Evolutionary conservation across 1,284 basidiomycete genomes (phyloP).

Genomic region (Somion occarium): DNA sequence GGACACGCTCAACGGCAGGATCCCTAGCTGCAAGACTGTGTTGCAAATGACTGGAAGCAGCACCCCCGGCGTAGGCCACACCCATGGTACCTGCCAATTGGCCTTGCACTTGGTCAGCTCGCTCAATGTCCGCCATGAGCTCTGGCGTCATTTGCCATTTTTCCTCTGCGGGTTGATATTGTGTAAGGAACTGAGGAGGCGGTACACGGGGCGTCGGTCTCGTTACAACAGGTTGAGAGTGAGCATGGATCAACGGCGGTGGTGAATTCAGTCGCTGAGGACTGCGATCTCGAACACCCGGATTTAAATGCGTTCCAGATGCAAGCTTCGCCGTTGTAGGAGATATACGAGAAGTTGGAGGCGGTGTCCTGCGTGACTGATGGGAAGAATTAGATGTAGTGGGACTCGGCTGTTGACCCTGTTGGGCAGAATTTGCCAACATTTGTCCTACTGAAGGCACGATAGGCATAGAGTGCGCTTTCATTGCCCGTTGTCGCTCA

Average conservation of each 20-base stretch:
- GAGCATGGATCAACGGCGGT: slow-evolving; percentile 26
- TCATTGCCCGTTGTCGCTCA: slow-evolving; percentile 52
- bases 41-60: slow-evolving; percentile 24
- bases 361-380: slow-evolving; percentile 37
- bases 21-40: slow-evolving; percentile 37
- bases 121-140: slow-evolving; percentile 64
- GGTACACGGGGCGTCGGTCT: slow-evolving; percentile 52
- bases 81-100: slow-evolving; percentile 38
- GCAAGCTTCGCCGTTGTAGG: slow-evolving; percentile 35
- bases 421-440: slow-evolving; percentile 28
- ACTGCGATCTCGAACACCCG: slow-evolving; percentile 22
- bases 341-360: slow-evolving; percentile 33
- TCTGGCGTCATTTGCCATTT: slow-evolving; percentile 65
- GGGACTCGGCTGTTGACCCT: slow-evolving; percentile 46
- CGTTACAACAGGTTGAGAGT: slow-evolving; percentile 31
- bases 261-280: slow-evolving; percentile 30
- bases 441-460: slow-evolving; percentile 51
- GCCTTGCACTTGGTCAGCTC: slow-evolving; percentile 41
- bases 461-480: slow-evolving; percentile 57
- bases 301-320: slow-evolving; percentile 34
- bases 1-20: slow-evolving; percentile 49
- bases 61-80: slow-evolving; percentile 49
- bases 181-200: slow-evolving; percentile 47
- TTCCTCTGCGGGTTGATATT: slow-evolving; percentile 48
- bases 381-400: slow-evolving; percentile 46